These are phyloP conservation scores for Rhodamnia argentea DNA, from an alignment of 345 rosid genomes.

Conservation along the genomic window DNA sequence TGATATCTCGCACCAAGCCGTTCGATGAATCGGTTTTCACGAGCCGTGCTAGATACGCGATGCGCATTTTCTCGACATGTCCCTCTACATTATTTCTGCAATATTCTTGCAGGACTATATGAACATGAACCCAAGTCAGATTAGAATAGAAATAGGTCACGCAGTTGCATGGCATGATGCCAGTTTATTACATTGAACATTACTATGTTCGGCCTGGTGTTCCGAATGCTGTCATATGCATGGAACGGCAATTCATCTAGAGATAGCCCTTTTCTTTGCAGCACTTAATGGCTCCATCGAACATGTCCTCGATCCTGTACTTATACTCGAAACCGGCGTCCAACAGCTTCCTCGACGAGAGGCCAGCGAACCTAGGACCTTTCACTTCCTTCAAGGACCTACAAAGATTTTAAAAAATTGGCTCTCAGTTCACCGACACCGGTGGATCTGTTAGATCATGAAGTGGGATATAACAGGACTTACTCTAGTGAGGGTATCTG, in stretches of 20 bases:
- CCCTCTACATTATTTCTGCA: background rate
- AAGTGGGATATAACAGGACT: background rate
- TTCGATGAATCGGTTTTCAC: background rate
- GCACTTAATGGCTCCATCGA: slow-evolving; percentile 13
- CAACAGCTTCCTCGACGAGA: slow-evolving; percentile 20
- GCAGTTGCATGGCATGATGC: background rate
- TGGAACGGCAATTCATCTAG: background rate
- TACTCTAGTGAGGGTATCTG: slow-evolving; percentile 10
- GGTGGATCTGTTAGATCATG: background rate
- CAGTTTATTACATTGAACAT: background rate
- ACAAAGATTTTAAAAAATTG: background rate
- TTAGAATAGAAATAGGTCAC: background rate
- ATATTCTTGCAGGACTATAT: background rate
- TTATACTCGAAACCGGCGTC: slow-evolving; percentile 25
- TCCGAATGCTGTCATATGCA: background rate
- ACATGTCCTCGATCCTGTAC: slow-evolving; percentile 17
- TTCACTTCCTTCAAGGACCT: background rate
- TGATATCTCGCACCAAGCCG: background rate
- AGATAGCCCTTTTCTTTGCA: slow-evolving; percentile 20
- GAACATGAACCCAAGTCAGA: background rate
- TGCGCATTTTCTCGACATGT: background rate
- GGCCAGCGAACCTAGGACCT: background rate
- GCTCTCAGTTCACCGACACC: background rate
- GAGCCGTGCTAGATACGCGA: background rate
- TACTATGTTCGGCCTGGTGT: background rate